Percentiles rank a stretch among this genome's conserved stretches.
Conservation (phyloP, 805 yeast genomes). For the Ogataea kodamae region DNA sequence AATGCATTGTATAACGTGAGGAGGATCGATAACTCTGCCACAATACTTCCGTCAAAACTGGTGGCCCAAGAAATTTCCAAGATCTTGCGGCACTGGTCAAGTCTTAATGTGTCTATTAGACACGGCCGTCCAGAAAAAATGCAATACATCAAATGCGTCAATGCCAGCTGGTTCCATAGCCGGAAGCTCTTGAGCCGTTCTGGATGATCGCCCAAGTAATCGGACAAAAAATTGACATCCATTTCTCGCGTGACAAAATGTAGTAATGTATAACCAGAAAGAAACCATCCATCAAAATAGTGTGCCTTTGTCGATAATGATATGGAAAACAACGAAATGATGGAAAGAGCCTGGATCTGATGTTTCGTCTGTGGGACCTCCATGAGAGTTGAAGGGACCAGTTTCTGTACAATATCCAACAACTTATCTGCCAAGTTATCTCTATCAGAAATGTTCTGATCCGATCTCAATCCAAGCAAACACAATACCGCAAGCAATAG, state of each 20-base stretch:
- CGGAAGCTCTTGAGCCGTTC: constrained; percentile 46
- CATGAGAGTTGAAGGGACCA: constrained; percentile 43
- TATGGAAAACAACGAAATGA: constrained; percentile 56
- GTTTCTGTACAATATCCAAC: constrained; percentile 43
- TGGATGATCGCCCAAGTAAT: constrained; percentile 26
- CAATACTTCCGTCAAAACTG: constrained; percentile 72
- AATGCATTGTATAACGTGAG: constrained; percentile 57
- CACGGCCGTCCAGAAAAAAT: constrained; percentile 68
- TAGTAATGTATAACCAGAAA: constrained; percentile 61
- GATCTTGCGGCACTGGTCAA: constrained; percentile 56
- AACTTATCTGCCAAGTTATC: constrained; percentile 36
- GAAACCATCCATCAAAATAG: constrained; percentile 65
- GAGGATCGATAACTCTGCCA: constrained; percentile 62
- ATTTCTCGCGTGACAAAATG: constrained; percentile 55
- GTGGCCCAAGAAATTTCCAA: constrained; percentile 58
- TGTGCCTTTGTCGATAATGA: constrained; percentile 51
- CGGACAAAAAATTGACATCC: constrained; percentile 27
- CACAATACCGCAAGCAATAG: constrained; percentile 62
- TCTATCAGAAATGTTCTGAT: constrained; percentile 17
- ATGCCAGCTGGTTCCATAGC: constrained; percentile 66
- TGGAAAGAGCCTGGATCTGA: constrained; percentile 60
- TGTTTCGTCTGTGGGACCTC: constrained; percentile 42
- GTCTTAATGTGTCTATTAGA: constrained; percentile 54
- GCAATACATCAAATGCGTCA: constrained; percentile 61
- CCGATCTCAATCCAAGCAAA: constrained; percentile 51